Base-by-base conservation (phyloP, 129 eudicot genomes). In the Chrysanthemum makinoi region DNA sequence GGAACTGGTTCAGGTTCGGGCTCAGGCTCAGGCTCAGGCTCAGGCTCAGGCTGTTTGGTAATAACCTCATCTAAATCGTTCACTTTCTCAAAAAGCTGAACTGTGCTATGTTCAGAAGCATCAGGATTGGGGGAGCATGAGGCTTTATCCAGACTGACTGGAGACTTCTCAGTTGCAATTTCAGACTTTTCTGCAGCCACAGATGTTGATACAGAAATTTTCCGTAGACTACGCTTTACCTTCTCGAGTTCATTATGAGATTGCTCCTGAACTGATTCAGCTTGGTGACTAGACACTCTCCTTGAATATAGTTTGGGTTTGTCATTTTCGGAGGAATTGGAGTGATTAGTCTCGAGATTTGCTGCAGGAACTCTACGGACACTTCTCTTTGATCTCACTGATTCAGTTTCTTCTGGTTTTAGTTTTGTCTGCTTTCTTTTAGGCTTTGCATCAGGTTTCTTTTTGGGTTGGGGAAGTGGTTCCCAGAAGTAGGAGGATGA, bases 181-280 rank as follows among this genome's bases (percentile, higher is more conserved):
- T 84, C 91, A 24, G 84, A 46, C 35, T 77, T 79, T 46, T 80
- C 87, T 51, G 85, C 28, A 63, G 69, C 64, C 58, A 39, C 24
- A 10, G 73, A 55, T 30, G 81, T 67, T 5, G 89, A 47, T 39
- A 79, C 72, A 18, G 91, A 79, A 64, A 91, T 81, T 80, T 88
- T 91, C 65, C 90, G 77, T 57, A 91, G 76, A 74, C 61, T 91
- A 50, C 80, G 89, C 59, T 91, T 91, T 8, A 88, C 95, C 76
- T 83, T 91, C 72, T 88, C 97, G 30, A 91, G 92, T 84, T 91
- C 97, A 78, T 19, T 86, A 61, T 81, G 85, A 51, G 95, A 83
- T 19, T 80, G 90, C 46, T 91, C 92, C 35, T 78, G 89, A 53
- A 52, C 79, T 17, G 77, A 13, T 66, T 88, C 95, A 10, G 64